Base-by-base conservation (phyloP, 2,329 filamentous ascomycete species). In the Microcyclosporella mali region DNA sequence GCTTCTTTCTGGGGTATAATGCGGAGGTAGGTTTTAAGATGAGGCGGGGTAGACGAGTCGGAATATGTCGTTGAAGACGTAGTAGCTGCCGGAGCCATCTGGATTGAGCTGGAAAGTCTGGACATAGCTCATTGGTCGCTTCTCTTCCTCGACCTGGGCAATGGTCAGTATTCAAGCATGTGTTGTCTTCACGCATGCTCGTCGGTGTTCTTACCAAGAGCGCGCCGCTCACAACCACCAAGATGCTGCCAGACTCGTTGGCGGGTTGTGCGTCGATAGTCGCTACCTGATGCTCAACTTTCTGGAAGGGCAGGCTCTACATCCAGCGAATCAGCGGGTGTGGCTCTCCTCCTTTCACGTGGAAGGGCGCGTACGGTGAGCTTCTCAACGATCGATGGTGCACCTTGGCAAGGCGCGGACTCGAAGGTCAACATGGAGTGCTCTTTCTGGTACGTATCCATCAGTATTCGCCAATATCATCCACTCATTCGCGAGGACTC, bases 371-470 rank as follows among this genome's bases (percentile, higher is more conserved):
- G 58, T 73, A 97, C 90, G 47, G 67, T 65, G 49, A 97, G 78
- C 77, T 95, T 95, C 67, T 87, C 81, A 41, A 83, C 70, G 58
- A 98, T 95, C 25, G 64, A 64, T 17, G 56, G 62, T 28, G 71
- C 69, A 50, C 90, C 89, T 60, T 80, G 73, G 47, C 78, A 67
- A 11, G 83, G 80, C 33, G 72, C 58, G 35, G 76, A 81, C 77
- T 97, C 88, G 62, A 95, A 97, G 38, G 90, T 95, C 69, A 97
- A 76, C 85, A 95, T 94, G 37, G 92, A 97, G 48, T 82, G 67
- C 3, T 84, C 77, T 60, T 85, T 81, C 88, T 95, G 56, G 43
- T 14, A 11, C n/a, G 6, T 1, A n/a, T 15, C 9, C 25, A 28
- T 50, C 51, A 50, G 46, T 21, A 28, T 21, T 21, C 12, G n/a